phyloP scores from a whole-genome alignment of 2,329 filamentous ascomycete genomes.

The Clarireedia paspali region DNA sequence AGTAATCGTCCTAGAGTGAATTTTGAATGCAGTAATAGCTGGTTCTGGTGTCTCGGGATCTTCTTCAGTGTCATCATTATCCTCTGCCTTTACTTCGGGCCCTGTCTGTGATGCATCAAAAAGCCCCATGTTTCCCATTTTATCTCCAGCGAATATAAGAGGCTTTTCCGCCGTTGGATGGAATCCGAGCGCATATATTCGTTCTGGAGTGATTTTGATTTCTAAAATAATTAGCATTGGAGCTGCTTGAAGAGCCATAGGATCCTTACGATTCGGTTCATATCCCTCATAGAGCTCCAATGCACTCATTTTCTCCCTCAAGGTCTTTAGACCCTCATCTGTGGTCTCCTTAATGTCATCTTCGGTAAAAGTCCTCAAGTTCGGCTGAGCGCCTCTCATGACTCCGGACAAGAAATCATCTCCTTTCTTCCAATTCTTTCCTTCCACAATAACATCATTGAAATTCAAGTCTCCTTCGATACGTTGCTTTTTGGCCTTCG shows the following conservation, averaged over 20 bases:
- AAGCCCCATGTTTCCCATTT: slow-evolving; percentile 82
- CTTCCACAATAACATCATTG: slow-evolving; percentile 70
- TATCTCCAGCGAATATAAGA: slow-evolving; percentile 88
- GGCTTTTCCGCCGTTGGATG: slow-evolving; percentile 83
- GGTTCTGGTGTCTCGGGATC: slow-evolving; percentile 62
- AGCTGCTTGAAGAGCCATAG: not conserved
- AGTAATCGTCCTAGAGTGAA: slow-evolving; percentile 81
- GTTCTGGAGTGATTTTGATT: slow-evolving; percentile 84
- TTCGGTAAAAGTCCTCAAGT: slow-evolving; percentile 77
- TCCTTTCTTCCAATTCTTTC: slow-evolving; percentile 64
- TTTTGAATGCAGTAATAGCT: slow-evolving; percentile 81
- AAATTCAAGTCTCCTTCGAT: slow-evolving; percentile 64
- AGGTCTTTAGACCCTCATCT: slow-evolving; percentile 63
- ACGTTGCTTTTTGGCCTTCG: slow-evolving; percentile 54
- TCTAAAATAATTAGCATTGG: slow-evolving; percentile 38
- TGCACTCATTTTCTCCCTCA: slow-evolving; percentile 70
- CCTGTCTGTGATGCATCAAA: slow-evolving; percentile 76
- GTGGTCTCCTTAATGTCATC: slow-evolving; percentile 74
- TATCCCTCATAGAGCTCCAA: slow-evolving; percentile 78
- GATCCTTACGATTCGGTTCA: slow-evolving; percentile 61
- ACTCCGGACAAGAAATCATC: slow-evolving; percentile 59
- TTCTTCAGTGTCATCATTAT: slow-evolving; percentile 59
- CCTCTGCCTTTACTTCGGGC: slow-evolving; percentile 43
- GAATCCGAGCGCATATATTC: slow-evolving; percentile 80
- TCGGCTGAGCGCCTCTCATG: slow-evolving; percentile 64